phyloP scores from a whole-genome alignment of 2,329 filamentous ascomycete species.

The Neopestalotiopsis sp. region DNA sequence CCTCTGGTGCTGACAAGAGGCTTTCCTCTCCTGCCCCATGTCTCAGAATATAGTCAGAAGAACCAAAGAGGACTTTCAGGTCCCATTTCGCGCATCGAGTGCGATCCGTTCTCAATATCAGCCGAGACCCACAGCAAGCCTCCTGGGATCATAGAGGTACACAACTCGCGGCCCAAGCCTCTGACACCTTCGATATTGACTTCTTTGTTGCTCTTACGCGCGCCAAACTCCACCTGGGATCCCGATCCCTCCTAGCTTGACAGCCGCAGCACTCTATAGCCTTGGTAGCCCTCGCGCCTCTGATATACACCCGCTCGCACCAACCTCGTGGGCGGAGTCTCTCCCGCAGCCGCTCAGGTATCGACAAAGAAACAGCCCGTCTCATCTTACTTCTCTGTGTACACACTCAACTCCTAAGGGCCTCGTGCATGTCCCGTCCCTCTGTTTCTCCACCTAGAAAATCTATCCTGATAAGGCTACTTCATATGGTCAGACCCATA shows the following conservation, averaged over 20 bases:
- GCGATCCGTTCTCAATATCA: conserved; percentile 27
- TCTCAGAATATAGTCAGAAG: conserved; percentile 29
- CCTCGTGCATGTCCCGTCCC: conserved; percentile 28
- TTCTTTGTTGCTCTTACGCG: conserved; percentile 35
- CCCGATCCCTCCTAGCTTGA: conserved; percentile 26
- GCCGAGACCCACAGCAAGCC: conserved; percentile 24
- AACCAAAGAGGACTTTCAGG: conserved; percentile 29
- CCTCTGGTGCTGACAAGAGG: conserved; percentile 26
- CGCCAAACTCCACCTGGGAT: conserved; percentile 7
- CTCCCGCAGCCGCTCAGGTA: conserved; percentile 29
- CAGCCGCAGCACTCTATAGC: conserved; percentile 22
- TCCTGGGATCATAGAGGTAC: conserved; percentile 18
- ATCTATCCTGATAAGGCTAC: conserved; percentile 24
- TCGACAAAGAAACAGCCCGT: conserved; percentile 38
- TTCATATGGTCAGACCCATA: conserved; percentile 24
- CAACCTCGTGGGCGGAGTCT: conserved; percentile 31
- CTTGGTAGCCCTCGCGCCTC: conserved; percentile 19
- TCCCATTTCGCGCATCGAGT: conserved; percentile 26
- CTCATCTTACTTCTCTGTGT: conserved; percentile 29
- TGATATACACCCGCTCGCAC: conserved; percentile 29
- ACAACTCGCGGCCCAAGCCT: conserved; percentile 24
- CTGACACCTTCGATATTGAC: conserved; percentile 33
- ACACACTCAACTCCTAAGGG: conserved; percentile 29
- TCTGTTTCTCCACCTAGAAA: conserved; percentile 25
- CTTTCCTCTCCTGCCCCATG: conserved; percentile 22